Conservation (phyloP, 495 filamentous ascomycete genomes). For the Lepraria neglecta region DNA sequence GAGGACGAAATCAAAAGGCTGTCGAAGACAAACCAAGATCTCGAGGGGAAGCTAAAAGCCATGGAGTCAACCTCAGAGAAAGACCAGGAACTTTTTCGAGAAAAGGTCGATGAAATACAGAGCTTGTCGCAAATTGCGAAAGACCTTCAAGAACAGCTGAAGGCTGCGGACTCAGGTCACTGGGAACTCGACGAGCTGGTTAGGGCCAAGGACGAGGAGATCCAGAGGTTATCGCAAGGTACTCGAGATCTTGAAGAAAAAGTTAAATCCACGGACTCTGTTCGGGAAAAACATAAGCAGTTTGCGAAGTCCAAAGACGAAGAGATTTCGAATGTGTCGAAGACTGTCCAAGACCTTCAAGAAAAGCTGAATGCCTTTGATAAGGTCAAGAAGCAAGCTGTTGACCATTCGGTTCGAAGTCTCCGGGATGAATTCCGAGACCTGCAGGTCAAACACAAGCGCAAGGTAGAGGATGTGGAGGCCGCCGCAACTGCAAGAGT, state of each 20-base stretch:
- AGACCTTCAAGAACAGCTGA: conserved; percentile 1
- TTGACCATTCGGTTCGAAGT: conserved; percentile 11
- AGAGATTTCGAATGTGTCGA: conserved; percentile 6
- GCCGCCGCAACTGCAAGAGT: conserved; percentile 1
- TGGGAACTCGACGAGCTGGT: conserved; percentile 1
- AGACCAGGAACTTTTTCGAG: neutral
- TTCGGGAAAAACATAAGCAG: too few relatives aligned
- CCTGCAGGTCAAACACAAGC: conserved; percentile 16
- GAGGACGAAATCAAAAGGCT: neutral
- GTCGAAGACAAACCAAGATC: neutral
- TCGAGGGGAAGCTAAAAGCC: conserved; percentile 1
- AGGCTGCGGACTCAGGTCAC: conserved; percentile 6
- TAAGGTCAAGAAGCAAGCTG: conserved; percentile 13
- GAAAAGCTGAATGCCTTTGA: neutral
- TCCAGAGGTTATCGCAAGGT: neutral
- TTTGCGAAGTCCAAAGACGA: conserved; percentile 9
- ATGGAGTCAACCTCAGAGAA: neutral
- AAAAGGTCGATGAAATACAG: neutral
- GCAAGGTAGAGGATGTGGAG: conserved; percentile 13
- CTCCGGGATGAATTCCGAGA: conserved; percentile 13
- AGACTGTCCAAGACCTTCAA: neutral
- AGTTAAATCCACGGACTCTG: neutral
- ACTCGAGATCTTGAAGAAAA: conserved; percentile 9
- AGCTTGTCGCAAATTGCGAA: neutral
- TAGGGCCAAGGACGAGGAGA: conserved; percentile 10